phyloP scores from a whole-genome alignment of 805 yeast genomes.

The Saccharomycopsis guyanensis region DNA sequence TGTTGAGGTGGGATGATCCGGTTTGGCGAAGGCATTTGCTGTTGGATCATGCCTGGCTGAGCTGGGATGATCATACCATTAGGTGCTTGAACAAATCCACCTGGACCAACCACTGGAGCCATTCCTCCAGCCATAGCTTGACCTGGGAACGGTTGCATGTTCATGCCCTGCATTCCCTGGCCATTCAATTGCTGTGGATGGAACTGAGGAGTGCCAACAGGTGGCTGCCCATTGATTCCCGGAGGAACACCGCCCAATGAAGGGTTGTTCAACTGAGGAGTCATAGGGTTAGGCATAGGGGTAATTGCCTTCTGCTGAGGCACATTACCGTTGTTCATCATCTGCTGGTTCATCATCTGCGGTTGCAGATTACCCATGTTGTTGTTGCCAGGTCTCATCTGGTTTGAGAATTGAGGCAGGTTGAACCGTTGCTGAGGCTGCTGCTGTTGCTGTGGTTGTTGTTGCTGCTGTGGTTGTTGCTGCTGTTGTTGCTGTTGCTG shows the following conservation, averaged over 20 bases:
- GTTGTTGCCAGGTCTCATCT: not conserved
- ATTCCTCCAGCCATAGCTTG: constrained; percentile 1
- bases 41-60: not conserved
- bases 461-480: constrained; percentile 4
- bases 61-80: constrained; percentile 15
- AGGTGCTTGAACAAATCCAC: constrained; percentile 13
- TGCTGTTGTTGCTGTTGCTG: constrained; percentile 8
- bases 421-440: constrained; percentile 4
- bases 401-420: constrained; percentile 3
- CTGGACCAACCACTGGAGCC: constrained; percentile 6
- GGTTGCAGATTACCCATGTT: not conserved
- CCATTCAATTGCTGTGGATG: constrained; percentile 1
- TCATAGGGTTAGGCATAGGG: constrained; percentile 11
- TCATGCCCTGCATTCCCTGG: constrained; percentile 8
- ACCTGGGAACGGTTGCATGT: constrained; percentile 3
- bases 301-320: constrained; percentile 6
- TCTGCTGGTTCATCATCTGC: constrained; percentile 6
- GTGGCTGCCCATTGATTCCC: not conserved
- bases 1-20: constrained; percentile 2
- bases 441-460: constrained; percentile 1
- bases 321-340: not conserved
- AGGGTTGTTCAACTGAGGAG: constrained; percentile 6
- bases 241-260: constrained; percentile 3
- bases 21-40: constrained; percentile 2
- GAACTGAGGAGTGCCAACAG: constrained; percentile 1